These are phyloP conservation scores for Hypoxylon sp. DNA, from an alignment of 2,329 filamentous ascomycete species.

Conservation along the genomic window DNA sequence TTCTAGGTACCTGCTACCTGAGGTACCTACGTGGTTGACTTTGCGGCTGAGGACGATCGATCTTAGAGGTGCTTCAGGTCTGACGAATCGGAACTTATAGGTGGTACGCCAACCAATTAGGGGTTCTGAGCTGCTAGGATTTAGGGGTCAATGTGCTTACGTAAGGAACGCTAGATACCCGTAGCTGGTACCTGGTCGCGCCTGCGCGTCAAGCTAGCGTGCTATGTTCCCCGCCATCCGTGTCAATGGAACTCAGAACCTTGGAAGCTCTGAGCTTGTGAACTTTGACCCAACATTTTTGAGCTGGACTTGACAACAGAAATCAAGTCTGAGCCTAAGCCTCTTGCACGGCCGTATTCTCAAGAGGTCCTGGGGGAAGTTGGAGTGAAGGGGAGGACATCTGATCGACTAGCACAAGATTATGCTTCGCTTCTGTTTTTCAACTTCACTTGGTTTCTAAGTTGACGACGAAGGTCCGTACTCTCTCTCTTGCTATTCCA, in stretches of 20 bases:
- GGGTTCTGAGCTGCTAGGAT: background rate
- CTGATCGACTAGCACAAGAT: background rate
- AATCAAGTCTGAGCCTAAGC: background rate
- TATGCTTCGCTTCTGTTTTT: slow-evolving; percentile 6
- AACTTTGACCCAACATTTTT: background rate
- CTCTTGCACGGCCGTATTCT: background rate
- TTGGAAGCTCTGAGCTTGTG: slow-evolving; percentile 6
- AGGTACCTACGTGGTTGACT: background rate
- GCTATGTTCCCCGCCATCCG: slow-evolving; percentile 15
- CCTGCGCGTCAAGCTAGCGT: slow-evolving; percentile 12
- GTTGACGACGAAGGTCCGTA: background rate
- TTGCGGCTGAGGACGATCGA: slow-evolving; percentile 27
- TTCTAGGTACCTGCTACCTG: too few species aligned
- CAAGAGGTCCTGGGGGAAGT: background rate
- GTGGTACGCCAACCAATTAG: background rate
- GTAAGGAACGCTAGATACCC: slow-evolving; percentile 2
- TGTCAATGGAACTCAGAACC: background rate
- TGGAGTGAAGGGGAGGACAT: slow-evolving; percentile 11
- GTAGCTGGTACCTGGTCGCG: background rate
- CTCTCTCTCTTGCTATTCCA: background rate
- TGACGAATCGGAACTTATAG: slow-evolving; percentile 16
- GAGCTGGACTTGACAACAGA: background rate
- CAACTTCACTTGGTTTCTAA: slow-evolving; percentile 13
- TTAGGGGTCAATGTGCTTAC: background rate
- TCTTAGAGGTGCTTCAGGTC: background rate